Conservation (phyloP, 2,329 filamentous ascomycete genomes). For the Aspergillus sp. region DNA sequence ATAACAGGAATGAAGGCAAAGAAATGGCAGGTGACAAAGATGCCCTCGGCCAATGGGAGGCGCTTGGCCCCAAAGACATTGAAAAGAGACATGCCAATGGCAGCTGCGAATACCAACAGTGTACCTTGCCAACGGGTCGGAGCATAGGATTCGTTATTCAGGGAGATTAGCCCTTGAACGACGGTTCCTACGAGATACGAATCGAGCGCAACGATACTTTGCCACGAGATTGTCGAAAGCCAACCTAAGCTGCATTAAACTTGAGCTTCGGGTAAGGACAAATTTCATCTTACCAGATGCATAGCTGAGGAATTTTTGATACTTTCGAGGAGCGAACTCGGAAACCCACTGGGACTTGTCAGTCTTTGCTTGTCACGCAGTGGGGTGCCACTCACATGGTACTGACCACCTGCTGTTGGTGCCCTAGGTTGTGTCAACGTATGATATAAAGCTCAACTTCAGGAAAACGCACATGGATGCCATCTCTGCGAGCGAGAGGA, state of each 20-base stretch:
- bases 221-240: conserved; percentile 1
- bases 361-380: too few species aligned
- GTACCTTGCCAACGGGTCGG: conserved; percentile 3
- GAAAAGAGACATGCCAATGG: not conserved
- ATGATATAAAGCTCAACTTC: not conserved
- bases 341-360: not conserved
- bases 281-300: not conserved
- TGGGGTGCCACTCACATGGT: not conserved
- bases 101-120: not conserved
- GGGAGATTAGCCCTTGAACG: not conserved
- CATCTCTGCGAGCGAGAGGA: conserved; percentile 4
- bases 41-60: not conserved
- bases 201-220: not conserved
- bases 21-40: conserved; percentile 3
- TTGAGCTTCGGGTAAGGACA: not conserved
- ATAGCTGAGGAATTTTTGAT: conserved; percentile 2
- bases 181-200: not conserved
- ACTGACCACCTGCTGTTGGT: conserved; percentile 2
- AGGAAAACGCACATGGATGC: not conserved
- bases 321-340: conserved; percentile 1
- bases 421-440: not conserved
- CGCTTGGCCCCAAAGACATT: conserved; percentile 2
- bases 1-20: conserved; percentile 1
- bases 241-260: not conserved
- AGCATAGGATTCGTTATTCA: not conserved